A percentile compares a stretch with the other conserved stretches of the same genome.
These are phyloP conservation scores for Fusarium clavum DNA, from an alignment of 2,329 filamentous ascomycete species.

Conservation along the genomic window DNA sequence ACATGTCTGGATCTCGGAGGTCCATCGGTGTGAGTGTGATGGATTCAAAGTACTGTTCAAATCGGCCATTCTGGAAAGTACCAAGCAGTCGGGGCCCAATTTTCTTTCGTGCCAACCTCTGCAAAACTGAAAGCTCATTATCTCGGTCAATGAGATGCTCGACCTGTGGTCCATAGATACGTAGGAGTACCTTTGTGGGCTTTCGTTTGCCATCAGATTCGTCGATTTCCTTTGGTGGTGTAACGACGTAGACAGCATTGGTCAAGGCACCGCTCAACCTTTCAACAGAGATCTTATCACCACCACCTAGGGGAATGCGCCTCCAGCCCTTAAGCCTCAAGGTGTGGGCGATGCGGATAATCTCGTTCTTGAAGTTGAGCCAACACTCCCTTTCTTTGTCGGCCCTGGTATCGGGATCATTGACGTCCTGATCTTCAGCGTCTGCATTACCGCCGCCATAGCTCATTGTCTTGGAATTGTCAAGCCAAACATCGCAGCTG, in stretches of 20 bases:
- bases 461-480: conserved; percentile 89
- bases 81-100: conserved; percentile 93
- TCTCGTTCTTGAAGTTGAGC: conserved; percentile 91
- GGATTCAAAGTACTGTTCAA: conserved; percentile 94
- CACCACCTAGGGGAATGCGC: conserved; percentile 77
- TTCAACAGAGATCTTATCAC: conserved; percentile 75
- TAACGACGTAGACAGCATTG: conserved; percentile 96
- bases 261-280: conserved; percentile 91
- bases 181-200: conserved; percentile 80
- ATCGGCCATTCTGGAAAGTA: conserved; percentile 93
- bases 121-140: conserved; percentile 86
- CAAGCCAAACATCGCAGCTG: conserved; percentile 83
- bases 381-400: conserved; percentile 81
- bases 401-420: conserved; percentile 55
- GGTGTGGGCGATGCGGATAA: conserved; percentile 89
- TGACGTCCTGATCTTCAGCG: conserved; percentile 53
- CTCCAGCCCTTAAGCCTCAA: conserved; percentile 93
- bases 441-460: conserved; percentile 68
- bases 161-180: conserved; percentile 94
- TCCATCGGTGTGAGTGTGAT: conserved; percentile 81
- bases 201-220: conserved; percentile 56
- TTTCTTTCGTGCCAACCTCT: conserved; percentile 87
- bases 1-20: conserved; percentile 83
- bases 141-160: conserved; percentile 96
- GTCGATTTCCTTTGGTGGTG: conserved; percentile 75